Percentiles rank a stretch among this genome's conserved stretches.
Conservation (phyloP, 2,329 filamentous ascomycete genomes). For the Gaeumannomyces sp. region DNA sequence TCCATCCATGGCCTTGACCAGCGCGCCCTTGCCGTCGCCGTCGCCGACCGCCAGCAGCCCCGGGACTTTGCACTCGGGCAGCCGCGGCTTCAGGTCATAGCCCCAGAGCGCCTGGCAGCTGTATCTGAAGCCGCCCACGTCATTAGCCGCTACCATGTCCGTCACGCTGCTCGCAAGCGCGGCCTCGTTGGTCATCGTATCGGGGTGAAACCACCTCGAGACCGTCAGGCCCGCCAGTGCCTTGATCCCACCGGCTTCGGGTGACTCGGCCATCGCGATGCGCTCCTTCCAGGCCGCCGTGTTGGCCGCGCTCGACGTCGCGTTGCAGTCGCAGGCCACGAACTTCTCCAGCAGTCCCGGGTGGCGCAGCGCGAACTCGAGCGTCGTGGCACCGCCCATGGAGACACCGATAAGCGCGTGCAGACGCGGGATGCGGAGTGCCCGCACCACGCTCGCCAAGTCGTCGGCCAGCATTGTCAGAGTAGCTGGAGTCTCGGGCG, state of each 20-base stretch:
- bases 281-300: conserved; percentile 74
- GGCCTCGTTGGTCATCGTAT: conserved; percentile 36
- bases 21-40: conserved; percentile 60
- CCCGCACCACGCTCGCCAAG: conserved; percentile 57
- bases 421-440: conserved; percentile 61
- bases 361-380: conserved; percentile 65
- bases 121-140: conserved; percentile 61
- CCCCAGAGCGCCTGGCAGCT: conserved; percentile 65
- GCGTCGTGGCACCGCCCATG: conserved; percentile 71
- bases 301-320: conserved; percentile 65
- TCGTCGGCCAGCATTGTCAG: conserved; percentile 65
- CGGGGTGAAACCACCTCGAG: conserved; percentile 70
- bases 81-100: conserved; percentile 57
- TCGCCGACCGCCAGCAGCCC: conserved; percentile 68
- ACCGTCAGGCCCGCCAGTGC: conserved; percentile 66
- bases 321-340: conserved; percentile 74
- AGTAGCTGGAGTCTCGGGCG: conserved; percentile 43
- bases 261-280: conserved; percentile 58
- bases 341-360: conserved; percentile 54
- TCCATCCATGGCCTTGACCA: conserved; percentile 74
- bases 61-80: conserved; percentile 49
- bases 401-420: conserved; percentile 69
- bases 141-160: conserved; percentile 63
- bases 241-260: conserved; percentile 43
- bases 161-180: conserved; percentile 51